Percentiles rank a stretch among this genome's conserved stretches.
Conservation (phyloP, 805 yeast species). For the Millerozyma miso region DNA sequence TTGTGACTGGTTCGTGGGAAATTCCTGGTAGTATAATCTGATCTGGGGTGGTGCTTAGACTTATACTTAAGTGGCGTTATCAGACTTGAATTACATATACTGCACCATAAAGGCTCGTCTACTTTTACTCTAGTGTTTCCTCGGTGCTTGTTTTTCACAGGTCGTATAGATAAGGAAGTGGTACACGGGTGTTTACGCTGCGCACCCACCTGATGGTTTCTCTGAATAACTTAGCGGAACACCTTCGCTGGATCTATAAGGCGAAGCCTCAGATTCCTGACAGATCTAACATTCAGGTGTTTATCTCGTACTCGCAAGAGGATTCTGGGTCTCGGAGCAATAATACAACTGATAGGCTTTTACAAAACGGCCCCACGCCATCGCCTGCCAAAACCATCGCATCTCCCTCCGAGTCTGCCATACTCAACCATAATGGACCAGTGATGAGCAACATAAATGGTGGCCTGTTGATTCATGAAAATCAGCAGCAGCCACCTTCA, state of each 20-base stretch:
- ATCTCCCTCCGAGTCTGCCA: background rate
- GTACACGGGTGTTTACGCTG: background rate
- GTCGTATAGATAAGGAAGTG: too few species aligned
- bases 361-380: background rate
- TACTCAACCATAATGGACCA: background rate
- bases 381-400: background rate
- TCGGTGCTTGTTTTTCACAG: too few species aligned
- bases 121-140: too few species aligned
- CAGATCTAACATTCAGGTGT: conserved; percentile 1
- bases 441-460: background rate
- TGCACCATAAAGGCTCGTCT: too few species aligned
- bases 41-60: too few species aligned
- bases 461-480: background rate
- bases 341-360: background rate
- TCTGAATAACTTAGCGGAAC: conserved; percentile 14
- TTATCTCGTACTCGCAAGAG: conserved; percentile 1
- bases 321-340: background rate
- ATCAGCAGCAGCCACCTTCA: background rate
- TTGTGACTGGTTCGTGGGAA: too few species aligned
- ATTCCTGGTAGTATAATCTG: too few species aligned
- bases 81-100: too few species aligned
- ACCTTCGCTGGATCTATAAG: conserved; percentile 14
- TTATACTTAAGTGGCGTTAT: too few species aligned
- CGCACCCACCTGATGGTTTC: background rate
- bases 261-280: conserved; percentile 13